Evolutionary conservation across 352 stramenopile genomes (phyloP).

Genomic region (Globisporangium middletonii): DNA sequence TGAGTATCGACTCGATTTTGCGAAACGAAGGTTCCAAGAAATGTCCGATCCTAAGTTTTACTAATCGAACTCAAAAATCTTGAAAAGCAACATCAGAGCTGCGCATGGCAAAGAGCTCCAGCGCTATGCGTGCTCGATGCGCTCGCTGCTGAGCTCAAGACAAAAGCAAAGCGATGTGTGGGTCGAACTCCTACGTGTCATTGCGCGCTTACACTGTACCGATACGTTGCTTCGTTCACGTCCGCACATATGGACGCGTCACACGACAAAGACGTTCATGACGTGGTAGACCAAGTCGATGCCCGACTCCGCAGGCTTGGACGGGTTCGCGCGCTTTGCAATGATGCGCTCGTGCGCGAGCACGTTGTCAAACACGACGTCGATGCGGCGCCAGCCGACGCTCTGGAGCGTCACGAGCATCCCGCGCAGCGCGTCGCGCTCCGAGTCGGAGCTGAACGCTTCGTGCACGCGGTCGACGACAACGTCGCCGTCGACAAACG

Average conservation of each 20-base stretch:
- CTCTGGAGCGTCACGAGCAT: constrained; percentile 76
- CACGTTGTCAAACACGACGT: constrained; percentile 63
- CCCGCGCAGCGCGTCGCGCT: constrained; percentile 57
- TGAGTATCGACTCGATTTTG: no score
- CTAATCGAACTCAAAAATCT: no score
- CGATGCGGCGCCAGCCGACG: constrained; percentile 64
- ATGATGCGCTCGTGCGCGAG: constrained; percentile 80
- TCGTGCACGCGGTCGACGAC: constrained; percentile 63
- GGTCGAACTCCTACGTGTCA: no score
- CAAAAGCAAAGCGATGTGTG: no score
- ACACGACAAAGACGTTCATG: constrained; percentile 66
- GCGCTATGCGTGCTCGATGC: no score
- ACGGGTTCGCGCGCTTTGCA: constrained; percentile 54
- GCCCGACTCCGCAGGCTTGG: constrained; percentile 51
- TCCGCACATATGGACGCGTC: constrained; percentile 1
- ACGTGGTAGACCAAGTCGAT: constrained; percentile 73
- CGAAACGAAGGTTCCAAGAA: no score
- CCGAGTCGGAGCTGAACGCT: constrained; percentile 53
- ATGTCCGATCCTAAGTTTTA: no score
- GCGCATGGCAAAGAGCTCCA: no score
- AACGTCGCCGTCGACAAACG: constrained; percentile 46
- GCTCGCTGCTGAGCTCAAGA: no score
- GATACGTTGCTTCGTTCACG: no score
- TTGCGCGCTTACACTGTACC: no score
- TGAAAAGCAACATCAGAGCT: no score